Conservation (phyloP, 2,329 filamentous ascomycete genomes). For the Botrytis fabae region DNA sequence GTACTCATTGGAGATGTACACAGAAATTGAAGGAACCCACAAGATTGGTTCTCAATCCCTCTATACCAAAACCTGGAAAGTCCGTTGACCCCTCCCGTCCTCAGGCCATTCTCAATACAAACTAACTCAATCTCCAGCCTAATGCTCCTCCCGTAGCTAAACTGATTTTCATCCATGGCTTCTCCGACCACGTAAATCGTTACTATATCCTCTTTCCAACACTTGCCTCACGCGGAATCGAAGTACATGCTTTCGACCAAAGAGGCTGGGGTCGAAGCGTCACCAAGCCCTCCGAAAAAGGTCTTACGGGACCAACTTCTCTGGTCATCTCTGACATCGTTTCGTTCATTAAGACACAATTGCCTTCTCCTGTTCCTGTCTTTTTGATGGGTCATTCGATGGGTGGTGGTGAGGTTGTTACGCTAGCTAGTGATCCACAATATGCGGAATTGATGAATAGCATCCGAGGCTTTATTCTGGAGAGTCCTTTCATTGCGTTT, state of each 20-base stretch:
- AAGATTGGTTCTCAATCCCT: slow-evolving; percentile 36
- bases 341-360: slow-evolving; percentile 65
- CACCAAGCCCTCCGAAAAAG: slow-evolving; percentile 59
- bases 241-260: slow-evolving; percentile 79
- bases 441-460: slow-evolving; percentile 57
- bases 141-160: slow-evolving; percentile 56
- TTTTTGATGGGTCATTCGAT: slow-evolving; percentile 92
- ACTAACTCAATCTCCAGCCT: slow-evolving; percentile 32
- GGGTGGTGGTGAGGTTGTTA: slow-evolving; percentile 78
- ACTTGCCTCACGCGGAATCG: slow-evolving; percentile 70
- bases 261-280: slow-evolving; percentile 83
- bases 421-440: slow-evolving; percentile 52
- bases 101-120: neutral
- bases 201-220: slow-evolving; percentile 74
- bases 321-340: slow-evolving; percentile 77
- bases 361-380: slow-evolving; percentile 58
- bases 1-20: slow-evolving; percentile 33
- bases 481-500: slow-evolving; percentile 78
- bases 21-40: slow-evolving; percentile 39
- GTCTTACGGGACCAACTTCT: slow-evolving; percentile 71
- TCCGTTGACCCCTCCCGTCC: slow-evolving; percentile 24
- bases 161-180: slow-evolving; percentile 83
- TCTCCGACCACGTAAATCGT: slow-evolving; percentile 79
- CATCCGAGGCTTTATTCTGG: slow-evolving; percentile 72
- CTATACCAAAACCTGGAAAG: slow-evolving; percentile 42